phyloP scores from a whole-genome alignment of 2,329 filamentous ascomycete genomes.

The Penicillium brasilianum region DNA sequence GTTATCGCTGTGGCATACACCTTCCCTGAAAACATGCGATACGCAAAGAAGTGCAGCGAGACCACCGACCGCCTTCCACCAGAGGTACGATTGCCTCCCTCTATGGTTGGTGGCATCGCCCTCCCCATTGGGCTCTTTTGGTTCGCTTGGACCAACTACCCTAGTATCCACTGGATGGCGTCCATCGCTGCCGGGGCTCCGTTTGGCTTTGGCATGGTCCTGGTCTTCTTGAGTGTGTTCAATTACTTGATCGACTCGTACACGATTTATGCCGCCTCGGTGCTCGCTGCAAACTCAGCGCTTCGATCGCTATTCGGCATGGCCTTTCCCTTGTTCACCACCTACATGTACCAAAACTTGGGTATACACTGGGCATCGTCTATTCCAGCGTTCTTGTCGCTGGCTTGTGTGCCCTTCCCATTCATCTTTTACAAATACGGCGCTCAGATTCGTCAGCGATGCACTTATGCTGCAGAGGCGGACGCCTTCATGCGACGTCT shows the following conservation, averaged over 20 bases:
- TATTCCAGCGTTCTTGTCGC: constrained; percentile 51
- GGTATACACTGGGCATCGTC: constrained; percentile 55
- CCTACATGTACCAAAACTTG: constrained; percentile 50
- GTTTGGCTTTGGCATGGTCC: constrained; percentile 49
- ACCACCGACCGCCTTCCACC: constrained; percentile 51
- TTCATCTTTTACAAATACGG: constrained; percentile 50
- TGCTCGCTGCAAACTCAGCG: constrained; percentile 50
- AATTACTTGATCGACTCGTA: constrained; percentile 52
- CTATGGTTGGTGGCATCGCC: constrained; percentile 53
- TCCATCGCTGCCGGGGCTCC: constrained; percentile 42
- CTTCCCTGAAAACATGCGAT: constrained; percentile 44
- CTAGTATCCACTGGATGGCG: constrained; percentile 46
- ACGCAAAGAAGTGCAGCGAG: constrained; percentile 31
- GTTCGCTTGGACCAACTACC: constrained; percentile 64
- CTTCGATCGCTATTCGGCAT: constrained; percentile 52
- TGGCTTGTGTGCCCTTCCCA: constrained; percentile 48
- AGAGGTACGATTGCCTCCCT: constrained; percentile 59
- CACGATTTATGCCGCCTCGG: constrained; percentile 47
- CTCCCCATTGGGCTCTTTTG: constrained; percentile 63
- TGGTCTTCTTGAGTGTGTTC: constrained; percentile 47
- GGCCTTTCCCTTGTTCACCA: constrained; percentile 53
- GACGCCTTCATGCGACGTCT: constrained; percentile 36
- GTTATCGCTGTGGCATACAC: constrained; percentile 45
- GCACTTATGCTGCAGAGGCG: constrained; percentile 44
- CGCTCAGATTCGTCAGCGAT: constrained; percentile 41